These are phyloP conservation scores for Otatea glauca DNA, from an alignment of 176 grass and related monocot genomes.

Conservation along the genomic window DNA sequence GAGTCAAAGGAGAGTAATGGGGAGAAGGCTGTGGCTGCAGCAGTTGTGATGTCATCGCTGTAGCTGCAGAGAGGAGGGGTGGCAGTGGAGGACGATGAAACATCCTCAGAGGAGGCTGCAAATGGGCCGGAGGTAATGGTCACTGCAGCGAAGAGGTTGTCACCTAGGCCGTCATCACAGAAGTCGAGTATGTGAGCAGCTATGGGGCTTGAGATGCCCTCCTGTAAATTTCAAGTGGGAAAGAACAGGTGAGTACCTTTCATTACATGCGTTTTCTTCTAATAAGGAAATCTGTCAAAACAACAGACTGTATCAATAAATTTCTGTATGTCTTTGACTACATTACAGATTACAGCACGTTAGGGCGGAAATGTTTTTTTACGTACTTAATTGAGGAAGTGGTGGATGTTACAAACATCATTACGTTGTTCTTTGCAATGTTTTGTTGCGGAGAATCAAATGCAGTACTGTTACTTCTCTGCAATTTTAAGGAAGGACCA, in stretches of 20 bases:
- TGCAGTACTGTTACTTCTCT: neutral
- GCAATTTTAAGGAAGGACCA: constrained; percentile 18
- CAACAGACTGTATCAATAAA: neutral
- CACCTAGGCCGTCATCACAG: constrained; percentile 60
- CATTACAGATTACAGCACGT: neutral
- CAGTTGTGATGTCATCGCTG: constrained; percentile 46
- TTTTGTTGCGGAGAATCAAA: constrained; percentile 20
- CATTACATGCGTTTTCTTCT: neutral
- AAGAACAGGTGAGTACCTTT: constrained; percentile 23
- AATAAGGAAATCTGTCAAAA: neutral
- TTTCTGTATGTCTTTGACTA: neutral
- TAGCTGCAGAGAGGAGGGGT: constrained; percentile 56
- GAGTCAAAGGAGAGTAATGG: constrained; percentile 69
- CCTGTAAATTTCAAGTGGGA: constrained; percentile 57
- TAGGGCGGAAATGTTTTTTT: neutral
- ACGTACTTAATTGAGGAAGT: neutral
- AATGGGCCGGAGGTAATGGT: constrained; percentile 38
- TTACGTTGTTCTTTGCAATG: neutral
- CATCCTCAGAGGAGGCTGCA: constrained; percentile 52
- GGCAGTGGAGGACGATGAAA: constrained; percentile 53
- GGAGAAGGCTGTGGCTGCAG: constrained; percentile 50
- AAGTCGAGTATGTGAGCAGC: constrained; percentile 77
- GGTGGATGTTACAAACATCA: neutral
- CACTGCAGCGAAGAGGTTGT: constrained; percentile 56
- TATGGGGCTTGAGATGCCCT: constrained; percentile 85